Evolutionary conservation across 2,329 filamentous ascomycete genomes (phyloP).

Genomic region (Drechslerella dactyloides): DNA sequence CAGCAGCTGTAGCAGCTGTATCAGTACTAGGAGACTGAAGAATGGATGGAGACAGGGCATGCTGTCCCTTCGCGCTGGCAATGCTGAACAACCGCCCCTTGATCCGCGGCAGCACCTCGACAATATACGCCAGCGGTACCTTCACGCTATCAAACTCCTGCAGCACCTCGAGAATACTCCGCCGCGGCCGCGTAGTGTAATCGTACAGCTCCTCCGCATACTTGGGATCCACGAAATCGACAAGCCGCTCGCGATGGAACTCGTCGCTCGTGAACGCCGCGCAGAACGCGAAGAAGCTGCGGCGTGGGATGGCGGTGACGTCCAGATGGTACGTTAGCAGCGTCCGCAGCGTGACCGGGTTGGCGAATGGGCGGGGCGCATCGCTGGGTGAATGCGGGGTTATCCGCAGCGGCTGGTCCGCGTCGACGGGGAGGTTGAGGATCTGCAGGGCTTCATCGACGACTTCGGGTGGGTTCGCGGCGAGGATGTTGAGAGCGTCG

Average conservation of each 20-base stretch:
- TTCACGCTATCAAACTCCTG: constrained; percentile 86
- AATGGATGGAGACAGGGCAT: constrained; percentile 53
- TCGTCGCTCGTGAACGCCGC: constrained; percentile 74
- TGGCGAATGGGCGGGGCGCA: constrained; percentile 54
- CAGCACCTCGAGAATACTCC: constrained; percentile 89
- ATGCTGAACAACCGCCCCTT: constrained; percentile 95
- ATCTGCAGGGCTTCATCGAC: constrained; percentile 77
- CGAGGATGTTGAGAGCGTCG: constrained; percentile 79
- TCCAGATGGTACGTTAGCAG: constrained; percentile 85
- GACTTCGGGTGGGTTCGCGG: constrained; percentile 83
- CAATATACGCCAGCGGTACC: constrained; percentile 75
- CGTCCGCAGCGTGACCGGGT: constrained; percentile 68
- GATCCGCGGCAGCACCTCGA: constrained; percentile 78
- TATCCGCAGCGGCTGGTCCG: constrained; percentile 70
- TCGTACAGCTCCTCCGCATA: constrained; percentile 93
- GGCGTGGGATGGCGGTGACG: constrained; percentile 84
- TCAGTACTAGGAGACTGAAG: neutral
- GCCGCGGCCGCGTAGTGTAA: constrained; percentile 87
- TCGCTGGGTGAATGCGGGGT: constrained; percentile 53
- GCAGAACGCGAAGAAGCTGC: constrained; percentile 81
- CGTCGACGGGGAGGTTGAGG: constrained; percentile 77
- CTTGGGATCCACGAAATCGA: constrained; percentile 80
- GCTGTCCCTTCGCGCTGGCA: constrained; percentile 70
- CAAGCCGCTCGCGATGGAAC: constrained; percentile 78
- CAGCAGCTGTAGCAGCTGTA: too few relatives aligned